Evolutionary conservation across 2,329 filamentous ascomycete genomes (phyloP), one percentile per base, ranked within the genome.

Genomic region (Botrytis fabae): DNA sequence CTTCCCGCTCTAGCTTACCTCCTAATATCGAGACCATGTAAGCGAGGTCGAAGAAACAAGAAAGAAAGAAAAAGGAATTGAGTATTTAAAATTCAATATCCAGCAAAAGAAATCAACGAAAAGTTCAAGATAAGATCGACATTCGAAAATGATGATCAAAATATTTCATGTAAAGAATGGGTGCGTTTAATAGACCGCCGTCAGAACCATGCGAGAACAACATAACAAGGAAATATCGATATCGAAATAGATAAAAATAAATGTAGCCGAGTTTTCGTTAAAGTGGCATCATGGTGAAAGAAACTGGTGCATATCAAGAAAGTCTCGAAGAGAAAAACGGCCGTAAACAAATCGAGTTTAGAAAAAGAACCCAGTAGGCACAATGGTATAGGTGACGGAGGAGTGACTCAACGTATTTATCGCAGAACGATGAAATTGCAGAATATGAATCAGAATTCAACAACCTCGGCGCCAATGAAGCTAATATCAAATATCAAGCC

Each of bases 251-350:
- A 16, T n/a, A 6, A 12, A 35, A 7, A 22, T 35, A 8, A 35
- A 60, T 14, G 1, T n/a, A 8, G 9, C 38, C 22, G 35, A 40
- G 60, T n/a, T 2, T 4, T 40, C 6, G 6, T n/a, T n/a, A 3
- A n/a, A 12, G 25, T 7, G 35, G 7, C 1, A n/a, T n/a, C 4
- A 8, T 18, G 35, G 25, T n/a, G 35, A 14, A 62, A n/a, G 51
- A 54, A 18, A 28, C 14, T 3, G 51, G 14, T 54, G n/a, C 14
- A 7, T 12, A 25, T 61, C 6, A 16, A 40, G 12, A 25, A 61
- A 1, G 14, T 4, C 4, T 40, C 2, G 38, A n/a, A 28, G 22
- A 18, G 4, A 1, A 16, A n/a, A 28, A 0, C 40, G 2, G 38
- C 1, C 10, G 14, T 18, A 18, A 28, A 62, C 25, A 20, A 42